Conservation (phyloP, 164 flowering plant species). For the Aristolochia contorta region DNA sequence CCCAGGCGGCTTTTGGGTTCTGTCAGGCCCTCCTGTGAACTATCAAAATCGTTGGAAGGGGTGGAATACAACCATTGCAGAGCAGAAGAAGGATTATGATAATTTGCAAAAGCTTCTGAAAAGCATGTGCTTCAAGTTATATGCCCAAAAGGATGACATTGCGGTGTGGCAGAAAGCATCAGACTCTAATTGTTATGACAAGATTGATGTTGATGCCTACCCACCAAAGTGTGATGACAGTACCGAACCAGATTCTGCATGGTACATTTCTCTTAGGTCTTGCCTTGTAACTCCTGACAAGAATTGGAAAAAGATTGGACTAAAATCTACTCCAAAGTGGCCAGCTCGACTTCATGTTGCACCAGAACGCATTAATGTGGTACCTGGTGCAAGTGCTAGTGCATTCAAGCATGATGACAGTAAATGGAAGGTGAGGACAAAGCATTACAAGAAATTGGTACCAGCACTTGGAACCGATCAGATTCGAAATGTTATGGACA, state of each 20-base stretch:
- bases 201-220: conserved; percentile 42
- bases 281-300: conserved; percentile 67
- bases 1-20: conserved; percentile 98
- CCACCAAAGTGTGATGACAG: conserved; percentile 88
- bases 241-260: conserved; percentile 75
- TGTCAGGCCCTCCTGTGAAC: conserved; percentile 98
- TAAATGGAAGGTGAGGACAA: conserved; percentile 73
- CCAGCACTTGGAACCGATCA: conserved; percentile 70
- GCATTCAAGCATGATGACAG: conserved; percentile 78
- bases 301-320: conserved; percentile 31
- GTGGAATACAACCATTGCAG: conserved; percentile 93
- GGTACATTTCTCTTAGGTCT: conserved; percentile 85
- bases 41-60: conserved; percentile 84
- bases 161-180: conserved; percentile 90
- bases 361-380: conserved; percentile 63
- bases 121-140: conserved; percentile 82
- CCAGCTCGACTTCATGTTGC: conserved; percentile 59
- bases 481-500: conserved; percentile 94
- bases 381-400: conserved; percentile 63
- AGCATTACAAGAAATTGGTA: conserved; percentile 84
- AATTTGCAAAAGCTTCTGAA: conserved; percentile 66
- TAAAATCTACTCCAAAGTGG: conserved; percentile 68
- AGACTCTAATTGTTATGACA: conserved; percentile 51
- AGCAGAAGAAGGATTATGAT: conserved; percentile 76
- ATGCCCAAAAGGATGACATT: conserved; percentile 78